Evolutionary conservation across 2,329 filamentous ascomycete genomes (phyloP).

Genomic region (Xylariaceae sp.): DNA sequence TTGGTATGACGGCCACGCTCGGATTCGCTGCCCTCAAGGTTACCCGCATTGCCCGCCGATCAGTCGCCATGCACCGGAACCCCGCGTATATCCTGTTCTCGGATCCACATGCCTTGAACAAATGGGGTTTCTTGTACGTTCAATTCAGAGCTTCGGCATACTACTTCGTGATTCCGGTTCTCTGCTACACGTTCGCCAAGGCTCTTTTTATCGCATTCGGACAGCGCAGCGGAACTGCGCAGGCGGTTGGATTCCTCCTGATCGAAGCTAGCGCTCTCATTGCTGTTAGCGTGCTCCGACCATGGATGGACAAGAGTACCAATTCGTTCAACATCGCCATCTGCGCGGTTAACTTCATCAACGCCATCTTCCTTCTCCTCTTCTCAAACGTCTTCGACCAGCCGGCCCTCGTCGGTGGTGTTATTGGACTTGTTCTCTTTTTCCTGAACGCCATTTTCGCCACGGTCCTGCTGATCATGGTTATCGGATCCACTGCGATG

Average conservation of each 20-base stretch:
- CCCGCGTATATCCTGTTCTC: conserved; percentile 88
- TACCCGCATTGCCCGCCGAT: conserved; percentile 72
- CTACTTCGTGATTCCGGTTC: conserved; percentile 75
- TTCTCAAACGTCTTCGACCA: conserved; percentile 79
- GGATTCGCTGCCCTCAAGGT: conserved; percentile 79
- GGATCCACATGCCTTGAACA: conserved; percentile 77
- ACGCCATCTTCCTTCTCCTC: conserved; percentile 72
- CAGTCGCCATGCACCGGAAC: conserved; percentile 81
- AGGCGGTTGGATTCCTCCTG: conserved; percentile 70
- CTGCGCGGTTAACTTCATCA: conserved; percentile 74
- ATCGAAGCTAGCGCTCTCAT: conserved; percentile 70
- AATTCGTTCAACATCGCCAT: conserved; percentile 88
- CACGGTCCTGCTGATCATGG: conserved; percentile 69
- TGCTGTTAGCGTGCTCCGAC: conserved; percentile 65
- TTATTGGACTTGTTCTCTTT: conserved; percentile 80
- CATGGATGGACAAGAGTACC: conserved; percentile 96
- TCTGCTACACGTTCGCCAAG: conserved; percentile 71
- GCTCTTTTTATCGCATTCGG: conserved; percentile 75
- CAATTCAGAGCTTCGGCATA: conserved; percentile 85
- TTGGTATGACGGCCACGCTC: conserved; percentile 67
- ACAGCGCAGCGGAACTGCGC: conserved; percentile 60
- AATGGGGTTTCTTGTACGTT: conserved; percentile 89
- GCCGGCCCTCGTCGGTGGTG: conserved; percentile 70
- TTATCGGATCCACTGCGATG: conserved; percentile 59
- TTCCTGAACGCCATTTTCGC: conserved; percentile 74